phyloP scores from a whole-genome alignment of 805 yeast species.

The Saccharomycopsis sp. region DNA sequence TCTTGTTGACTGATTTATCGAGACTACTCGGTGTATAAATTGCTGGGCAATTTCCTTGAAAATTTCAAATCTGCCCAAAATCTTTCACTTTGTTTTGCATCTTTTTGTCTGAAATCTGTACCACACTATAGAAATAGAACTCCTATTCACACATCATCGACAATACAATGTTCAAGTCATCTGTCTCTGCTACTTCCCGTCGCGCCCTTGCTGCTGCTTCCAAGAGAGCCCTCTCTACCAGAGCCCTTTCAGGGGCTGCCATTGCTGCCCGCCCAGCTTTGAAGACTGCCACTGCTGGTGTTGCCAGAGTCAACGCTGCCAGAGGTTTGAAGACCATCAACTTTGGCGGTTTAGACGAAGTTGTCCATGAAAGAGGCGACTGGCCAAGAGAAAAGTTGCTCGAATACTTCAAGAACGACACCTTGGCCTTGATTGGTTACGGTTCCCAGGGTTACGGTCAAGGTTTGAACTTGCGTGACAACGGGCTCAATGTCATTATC shows the following conservation, averaged over 20 bases:
- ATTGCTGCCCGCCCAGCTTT: constrained; percentile 56
- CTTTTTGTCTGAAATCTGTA: neutral
- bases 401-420: constrained; percentile 96
- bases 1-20: neutral
- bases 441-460: constrained; percentile 99
- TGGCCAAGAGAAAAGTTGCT: constrained; percentile 98
- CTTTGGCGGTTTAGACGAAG: constrained; percentile 93
- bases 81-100: neutral
- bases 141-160: neutral
- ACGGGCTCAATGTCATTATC: constrained; percentile 93
- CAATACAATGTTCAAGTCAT: constrained; percentile 36
- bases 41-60: neutral
- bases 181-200: constrained; percentile 36
- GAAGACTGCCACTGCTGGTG: constrained; percentile 32
- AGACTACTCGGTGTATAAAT: neutral
- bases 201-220: constrained; percentile 41
- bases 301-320: constrained; percentile 27
- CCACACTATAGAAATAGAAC: neutral
- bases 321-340: constrained; percentile 90
- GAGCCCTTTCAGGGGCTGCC: constrained; percentile 27
- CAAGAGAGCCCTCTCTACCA: constrained; percentile 60
- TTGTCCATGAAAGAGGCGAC: constrained; percentile 97
- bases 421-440: constrained; percentile 96
- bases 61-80: neutral
- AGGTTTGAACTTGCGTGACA: constrained; percentile 98